Evolutionary conservation across 306 rosid species (phyloP).

Genomic region (Crotalaria pallida): DNA sequence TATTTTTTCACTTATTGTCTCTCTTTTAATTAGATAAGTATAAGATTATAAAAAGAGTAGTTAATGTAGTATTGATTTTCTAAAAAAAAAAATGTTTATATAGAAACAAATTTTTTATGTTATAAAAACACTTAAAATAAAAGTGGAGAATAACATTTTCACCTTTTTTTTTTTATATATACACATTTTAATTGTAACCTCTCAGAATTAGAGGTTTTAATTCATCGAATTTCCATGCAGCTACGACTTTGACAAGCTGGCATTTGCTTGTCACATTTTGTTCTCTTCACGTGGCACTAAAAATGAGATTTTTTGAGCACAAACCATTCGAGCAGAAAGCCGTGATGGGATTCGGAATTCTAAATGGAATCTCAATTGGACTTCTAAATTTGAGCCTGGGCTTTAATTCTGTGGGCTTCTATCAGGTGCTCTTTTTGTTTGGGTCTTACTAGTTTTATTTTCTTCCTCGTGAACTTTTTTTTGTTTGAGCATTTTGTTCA

Average conservation of each 20-base stretch:
- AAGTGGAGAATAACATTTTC: no score
- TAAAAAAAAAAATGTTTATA: no score
- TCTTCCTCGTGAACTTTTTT: not conserved
- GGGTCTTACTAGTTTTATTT: not conserved
- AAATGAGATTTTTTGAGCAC: constrained; percentile 52
- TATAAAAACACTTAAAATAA: no score
- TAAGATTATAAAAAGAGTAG: no score
- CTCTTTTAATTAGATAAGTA: no score
- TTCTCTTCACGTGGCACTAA: constrained; percentile 55
- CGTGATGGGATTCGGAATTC: constrained; percentile 56
- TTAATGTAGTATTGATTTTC: no score
- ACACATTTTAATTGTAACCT: not conserved
- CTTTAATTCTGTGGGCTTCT: constrained; percentile 58
- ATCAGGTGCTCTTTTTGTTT: constrained; percentile 34
- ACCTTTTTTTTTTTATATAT: no score
- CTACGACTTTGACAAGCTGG: constrained; percentile 64
- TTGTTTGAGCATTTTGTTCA: not conserved
- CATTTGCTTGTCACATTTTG: constrained; percentile 59
- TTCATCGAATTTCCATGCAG: constrained; percentile 25
- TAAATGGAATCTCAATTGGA: constrained; percentile 61
- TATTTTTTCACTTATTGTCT: no score
- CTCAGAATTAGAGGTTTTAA: constrained; percentile 9
- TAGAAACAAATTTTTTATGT: no score
- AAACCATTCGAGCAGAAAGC: constrained; percentile 56
- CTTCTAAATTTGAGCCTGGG: constrained; percentile 55